phyloP scores from a whole-genome alignment of 1,284 basidiomycete genomes.

The Cerioporus squamosus region DNA sequence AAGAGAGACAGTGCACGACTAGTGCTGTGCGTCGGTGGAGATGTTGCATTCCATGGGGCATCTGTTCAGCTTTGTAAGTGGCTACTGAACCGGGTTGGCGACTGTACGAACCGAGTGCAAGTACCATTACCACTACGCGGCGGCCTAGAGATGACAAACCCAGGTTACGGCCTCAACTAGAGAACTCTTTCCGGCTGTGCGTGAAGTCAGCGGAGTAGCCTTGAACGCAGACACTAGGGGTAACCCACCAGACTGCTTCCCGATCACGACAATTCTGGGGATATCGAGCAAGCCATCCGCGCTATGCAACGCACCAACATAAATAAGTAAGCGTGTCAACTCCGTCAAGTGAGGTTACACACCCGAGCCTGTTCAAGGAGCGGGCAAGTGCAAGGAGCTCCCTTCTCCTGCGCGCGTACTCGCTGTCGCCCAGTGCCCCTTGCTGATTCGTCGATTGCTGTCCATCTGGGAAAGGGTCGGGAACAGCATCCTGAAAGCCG shows the following conservation, averaged over 20 bases:
- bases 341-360: conserved; percentile 9
- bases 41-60: conserved; percentile 33
- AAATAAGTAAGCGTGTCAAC: not conserved
- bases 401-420: conserved; percentile 50
- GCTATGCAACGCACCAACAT: conserved; percentile 2
- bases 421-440: conserved; percentile 16
- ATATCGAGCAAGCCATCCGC: conserved; percentile 20
- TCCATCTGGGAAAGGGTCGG: not conserved
- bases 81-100: too few species aligned
- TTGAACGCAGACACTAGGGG: not conserved
- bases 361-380: conserved; percentile 51
- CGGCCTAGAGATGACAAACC: too few species aligned
- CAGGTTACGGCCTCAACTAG: conserved; percentile 58
- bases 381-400: conserved; percentile 52
- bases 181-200: conserved; percentile 46
- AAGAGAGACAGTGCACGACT: conserved; percentile 38
- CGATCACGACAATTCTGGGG: conserved; percentile 31
- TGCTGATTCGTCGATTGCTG: not conserved
- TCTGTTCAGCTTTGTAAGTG: conserved; percentile 3
- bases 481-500: too few species aligned
- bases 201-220: not conserved
- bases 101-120: too few species aligned
- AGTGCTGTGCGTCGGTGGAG: conserved; percentile 18
- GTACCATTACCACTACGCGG: too few species aligned
- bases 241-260: conserved; percentile 37